Conservation (phyloP, 768 basidiomycete genomes). For the Collybiopsis luxurians region DNA sequence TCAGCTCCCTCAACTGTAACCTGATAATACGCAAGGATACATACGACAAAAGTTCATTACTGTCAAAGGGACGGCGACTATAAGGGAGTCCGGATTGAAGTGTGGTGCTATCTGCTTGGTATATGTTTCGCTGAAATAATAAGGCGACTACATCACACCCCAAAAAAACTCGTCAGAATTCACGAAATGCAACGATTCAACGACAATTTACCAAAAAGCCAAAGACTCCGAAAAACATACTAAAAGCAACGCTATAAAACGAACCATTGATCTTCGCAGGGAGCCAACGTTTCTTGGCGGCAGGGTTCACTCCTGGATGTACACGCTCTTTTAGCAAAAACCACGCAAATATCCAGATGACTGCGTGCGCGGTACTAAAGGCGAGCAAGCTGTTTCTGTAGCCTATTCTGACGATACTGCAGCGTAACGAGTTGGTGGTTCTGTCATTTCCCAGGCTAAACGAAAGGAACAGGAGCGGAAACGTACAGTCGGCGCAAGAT, state of each 20-base stretch:
- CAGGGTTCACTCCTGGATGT: constrained; percentile 4
- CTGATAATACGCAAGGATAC: no score
- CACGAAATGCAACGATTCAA: not conserved
- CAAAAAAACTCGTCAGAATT: not conserved
- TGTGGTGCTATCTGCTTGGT: constrained; percentile 16
- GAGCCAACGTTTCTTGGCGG: constrained; percentile 19
- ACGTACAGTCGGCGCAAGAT: constrained; percentile 19
- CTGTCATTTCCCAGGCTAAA: not conserved
- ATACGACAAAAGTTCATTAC: constrained; percentile 22
- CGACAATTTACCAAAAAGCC: constrained; percentile 16
- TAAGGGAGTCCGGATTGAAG: constrained; percentile 15
- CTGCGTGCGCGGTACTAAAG: constrained; percentile 24
- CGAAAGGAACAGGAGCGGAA: not conserved
- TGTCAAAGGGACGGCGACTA: constrained; percentile 18
- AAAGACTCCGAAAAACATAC: constrained; percentile 26
- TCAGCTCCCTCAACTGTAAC: no score
- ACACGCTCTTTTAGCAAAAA: constrained; percentile 28
- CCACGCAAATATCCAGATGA: constrained; percentile 22
- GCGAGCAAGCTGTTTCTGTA: constrained; percentile 28
- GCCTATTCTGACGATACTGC: constrained; percentile 24
- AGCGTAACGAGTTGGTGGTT: not conserved
- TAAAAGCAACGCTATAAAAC: constrained; percentile 31
- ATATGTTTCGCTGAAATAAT: constrained; percentile 20
- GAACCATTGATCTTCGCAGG: constrained; percentile 15
- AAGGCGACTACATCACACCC: constrained; percentile 15